A percentile compares a stretch with the other conserved stretches of the same genome.
Evolutionary conservation across 2,329 filamentous ascomycete species (phyloP).

Genomic region (Tolypocladium tundrense): DNA sequence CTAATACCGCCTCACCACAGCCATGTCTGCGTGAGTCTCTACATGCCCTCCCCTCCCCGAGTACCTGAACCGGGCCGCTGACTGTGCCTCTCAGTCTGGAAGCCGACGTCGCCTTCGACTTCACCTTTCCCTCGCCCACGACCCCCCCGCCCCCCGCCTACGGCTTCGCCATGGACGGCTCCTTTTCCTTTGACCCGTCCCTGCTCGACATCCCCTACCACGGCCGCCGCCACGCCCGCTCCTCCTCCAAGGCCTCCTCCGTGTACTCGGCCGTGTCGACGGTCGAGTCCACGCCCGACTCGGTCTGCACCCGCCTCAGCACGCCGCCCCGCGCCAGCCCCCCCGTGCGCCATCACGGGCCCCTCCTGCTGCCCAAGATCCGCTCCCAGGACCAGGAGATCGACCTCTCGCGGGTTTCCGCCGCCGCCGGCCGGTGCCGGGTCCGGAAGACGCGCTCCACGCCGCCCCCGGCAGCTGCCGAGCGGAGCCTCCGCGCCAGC

Average conservation of each 20-base stretch:
- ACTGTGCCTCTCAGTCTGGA: conserved; percentile 37
- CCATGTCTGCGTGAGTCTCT: conserved; percentile 26
- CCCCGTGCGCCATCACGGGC: conserved; percentile 68
- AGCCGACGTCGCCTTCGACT: conserved; percentile 53
- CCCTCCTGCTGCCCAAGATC: conserved; percentile 75
- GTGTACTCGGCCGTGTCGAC: conserved; percentile 51
- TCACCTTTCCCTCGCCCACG: conserved; percentile 37
- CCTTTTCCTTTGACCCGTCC: conserved; percentile 44
- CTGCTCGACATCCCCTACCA: conserved; percentile 43
- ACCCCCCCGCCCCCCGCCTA: conserved; percentile 14
- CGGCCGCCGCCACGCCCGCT: conserved; percentile 46
- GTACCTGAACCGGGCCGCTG: background rate
- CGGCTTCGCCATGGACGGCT: conserved; percentile 10
- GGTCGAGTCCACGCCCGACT: conserved; percentile 47
- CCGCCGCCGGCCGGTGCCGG: conserved; percentile 2
- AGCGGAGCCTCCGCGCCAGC: conserved; percentile 27
- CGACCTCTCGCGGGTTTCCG: conserved; percentile 22
- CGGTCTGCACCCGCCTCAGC: conserved; percentile 55
- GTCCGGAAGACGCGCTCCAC: conserved; percentile 15
- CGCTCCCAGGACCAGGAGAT: conserved; percentile 73
- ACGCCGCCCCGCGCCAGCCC: conserved; percentile 57
- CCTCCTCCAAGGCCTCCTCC: conserved; percentile 56
- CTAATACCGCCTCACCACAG: conserved; percentile 3
- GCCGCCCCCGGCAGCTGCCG: conserved; percentile 5
- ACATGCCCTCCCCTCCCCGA: background rate